These are phyloP conservation scores for Tanozyma kutaoensis DNA, from an alignment of 805 yeast genomes.

Conservation along the genomic window DNA sequence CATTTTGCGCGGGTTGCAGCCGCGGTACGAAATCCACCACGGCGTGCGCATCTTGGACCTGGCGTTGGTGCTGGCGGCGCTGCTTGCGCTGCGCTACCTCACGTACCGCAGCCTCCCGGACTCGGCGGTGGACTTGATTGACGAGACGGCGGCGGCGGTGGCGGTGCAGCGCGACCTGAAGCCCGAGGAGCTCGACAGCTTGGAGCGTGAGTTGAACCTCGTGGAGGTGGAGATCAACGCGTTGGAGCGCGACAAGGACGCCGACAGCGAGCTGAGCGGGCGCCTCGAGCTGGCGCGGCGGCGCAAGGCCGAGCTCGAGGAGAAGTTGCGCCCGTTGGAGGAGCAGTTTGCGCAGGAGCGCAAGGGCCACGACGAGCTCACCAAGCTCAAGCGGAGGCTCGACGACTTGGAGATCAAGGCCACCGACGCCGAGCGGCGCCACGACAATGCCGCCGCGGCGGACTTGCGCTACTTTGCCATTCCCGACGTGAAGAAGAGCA, in stretches of 20 bases:
- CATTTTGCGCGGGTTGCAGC: constrained; percentile 90
- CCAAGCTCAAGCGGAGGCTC: constrained; percentile 75
- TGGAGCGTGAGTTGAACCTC: constrained; percentile 85
- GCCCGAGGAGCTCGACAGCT: constrained; percentile 90
- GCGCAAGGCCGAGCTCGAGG: constrained; percentile 72
- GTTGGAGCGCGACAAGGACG: constrained; percentile 86
- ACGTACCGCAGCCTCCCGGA: constrained; percentile 95
- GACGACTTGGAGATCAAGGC: constrained; percentile 93
- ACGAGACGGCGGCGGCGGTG: constrained; percentile 91
- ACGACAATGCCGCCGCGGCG: constrained; percentile 88
- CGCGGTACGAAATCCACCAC: constrained; percentile 91
- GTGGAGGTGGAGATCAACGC: constrained; percentile 95
- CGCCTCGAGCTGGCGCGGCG: constrained; percentile 70
- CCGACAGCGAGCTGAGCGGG: constrained; percentile 73
- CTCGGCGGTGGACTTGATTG: constrained; percentile 92
- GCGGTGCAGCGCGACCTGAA: constrained; percentile 97
- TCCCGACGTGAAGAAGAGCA: constrained; percentile 76
- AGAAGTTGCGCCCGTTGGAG: constrained; percentile 71
- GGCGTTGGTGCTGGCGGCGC: constrained; percentile 90
- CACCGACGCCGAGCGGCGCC: constrained; percentile 91
- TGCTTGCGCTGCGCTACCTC: constrained; percentile 83
- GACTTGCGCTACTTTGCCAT: constrained; percentile 95
- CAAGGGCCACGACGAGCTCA: constrained; percentile 82
- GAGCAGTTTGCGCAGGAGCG: constrained; percentile 80
- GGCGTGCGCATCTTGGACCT: constrained; percentile 94